Evolutionary conservation across 345 rosid species (phyloP), one percentile per base, ranked within the genome.

Genomic region (Excoecaria agallocha): DNA sequence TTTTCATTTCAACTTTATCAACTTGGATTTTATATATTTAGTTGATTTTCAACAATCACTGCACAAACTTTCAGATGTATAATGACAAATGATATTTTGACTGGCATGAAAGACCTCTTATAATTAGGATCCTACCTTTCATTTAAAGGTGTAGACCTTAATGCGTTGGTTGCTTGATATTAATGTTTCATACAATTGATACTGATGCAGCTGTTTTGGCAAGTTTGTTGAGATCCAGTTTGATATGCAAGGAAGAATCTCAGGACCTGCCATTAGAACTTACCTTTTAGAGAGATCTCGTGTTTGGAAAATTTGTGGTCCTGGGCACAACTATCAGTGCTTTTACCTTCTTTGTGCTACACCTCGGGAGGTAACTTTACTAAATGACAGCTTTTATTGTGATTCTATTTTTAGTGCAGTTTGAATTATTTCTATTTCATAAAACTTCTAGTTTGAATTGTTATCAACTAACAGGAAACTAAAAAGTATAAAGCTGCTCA

Each of bases 221-320:
- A 92, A 94, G 78, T 94, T 94, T 79, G 97, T 94, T 54, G 98
- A 94, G 87, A 91, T 94, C 75, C 97, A 94, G 85, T 94, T 94
- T 75, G 98, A 94, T 77, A 94, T 90, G 87, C 88, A 89, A 52
- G 97, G 98, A 80, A 90, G 98, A 85, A 94, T 94, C 74, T 94
- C 98, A 15, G 98, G 98, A 77, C 97, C 98, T 65, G 98, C 98
- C 74, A 87, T 94, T 52, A 85, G 98, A 83, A 94, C 98, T 60
- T 94, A 94, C 84, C 94, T 94, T 76, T 74, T 94, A 39, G 98
- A 94, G 84, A 89, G 98, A 72, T 91, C 98, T 79, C 93, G 98
- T 60, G 98, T 94, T 80, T 94, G 98, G 79, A 97, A 94, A 82
- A 66, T 94, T 74, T 89, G 92, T 56, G 88, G 84, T 78, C 98